These are phyloP conservation scores for Cutaneotrichosporon daszewskae DNA, from an alignment of 1,284 basidiomycete species.

Conservation along the genomic window DNA sequence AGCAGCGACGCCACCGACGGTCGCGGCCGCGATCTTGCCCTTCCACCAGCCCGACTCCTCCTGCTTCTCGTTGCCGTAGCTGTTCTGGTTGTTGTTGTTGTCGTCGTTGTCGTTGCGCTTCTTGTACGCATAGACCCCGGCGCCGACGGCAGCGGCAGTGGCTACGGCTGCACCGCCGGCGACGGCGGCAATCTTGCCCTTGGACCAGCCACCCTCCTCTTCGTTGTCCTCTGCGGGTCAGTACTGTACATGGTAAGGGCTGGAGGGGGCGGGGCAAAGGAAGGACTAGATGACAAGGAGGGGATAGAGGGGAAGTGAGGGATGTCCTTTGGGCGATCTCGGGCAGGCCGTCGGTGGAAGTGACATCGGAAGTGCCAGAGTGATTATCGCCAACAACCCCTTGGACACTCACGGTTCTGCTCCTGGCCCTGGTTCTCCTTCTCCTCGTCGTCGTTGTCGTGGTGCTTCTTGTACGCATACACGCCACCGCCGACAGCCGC, in stretches of 20 bases:
- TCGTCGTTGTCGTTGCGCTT: conserved; percentile 6
- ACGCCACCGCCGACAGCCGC: conserved; percentile 2
- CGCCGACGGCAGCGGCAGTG: not conserved
- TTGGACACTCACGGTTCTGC: no score
- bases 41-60: conserved; percentile 10
- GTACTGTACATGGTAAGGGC: no score
- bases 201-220: conserved; percentile 10
- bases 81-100: no score
- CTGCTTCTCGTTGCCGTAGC: not conserved
- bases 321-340: no score
- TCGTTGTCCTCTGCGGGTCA: no score
- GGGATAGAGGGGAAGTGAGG: no score
- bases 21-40: conserved; percentile 7
- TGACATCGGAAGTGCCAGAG: no score
- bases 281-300: no score
- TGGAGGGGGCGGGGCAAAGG: no score
- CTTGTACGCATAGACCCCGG: conserved; percentile 9
- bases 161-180: conserved; percentile 1
- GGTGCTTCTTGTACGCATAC: conserved; percentile 13
- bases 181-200: conserved; percentile 8
- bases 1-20: conserved; percentile 1
- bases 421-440: not conserved
- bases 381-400: no score
- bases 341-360: no score
- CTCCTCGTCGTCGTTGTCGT: conserved; percentile 5